These are phyloP conservation scores for Saccharum officinarum DNA, from an alignment of 176 grass and related monocot species.

Conservation along the genomic window DNA sequence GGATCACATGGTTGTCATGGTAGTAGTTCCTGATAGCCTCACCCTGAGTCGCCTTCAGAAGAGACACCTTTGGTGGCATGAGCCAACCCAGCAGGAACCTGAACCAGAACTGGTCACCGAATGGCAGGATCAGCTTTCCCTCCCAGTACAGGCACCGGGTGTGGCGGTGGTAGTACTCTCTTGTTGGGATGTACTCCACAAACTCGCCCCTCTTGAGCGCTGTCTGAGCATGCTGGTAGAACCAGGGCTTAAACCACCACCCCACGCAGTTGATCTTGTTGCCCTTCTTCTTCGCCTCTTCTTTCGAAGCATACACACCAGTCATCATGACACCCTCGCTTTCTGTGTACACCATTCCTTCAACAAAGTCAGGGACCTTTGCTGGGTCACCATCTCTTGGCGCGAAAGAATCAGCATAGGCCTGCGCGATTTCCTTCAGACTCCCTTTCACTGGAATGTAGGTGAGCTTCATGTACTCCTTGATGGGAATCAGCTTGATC, in stretches of 20 bases:
- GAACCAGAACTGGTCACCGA: constrained; percentile 97
- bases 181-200: constrained; percentile 93
- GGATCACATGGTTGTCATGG: constrained; percentile 95
- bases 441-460: constrained; percentile 60
- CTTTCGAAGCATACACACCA: constrained; percentile 84
- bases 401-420: constrained; percentile 73
- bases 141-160: constrained; percentile 97
- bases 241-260: constrained; percentile 99
- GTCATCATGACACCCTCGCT: constrained; percentile 91
- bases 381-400: constrained; percentile 73
- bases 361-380: constrained; percentile 95
- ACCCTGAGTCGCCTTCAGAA: constrained; percentile 96
- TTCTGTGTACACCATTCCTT: constrained; percentile 75
- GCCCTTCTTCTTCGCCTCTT: constrained; percentile 95
- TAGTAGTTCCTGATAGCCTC: constrained; percentile 94
- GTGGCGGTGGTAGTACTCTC: constrained; percentile 94
- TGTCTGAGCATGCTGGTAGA: constrained; percentile 89
- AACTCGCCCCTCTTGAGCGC: constrained; percentile 87
- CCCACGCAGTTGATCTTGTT: constrained; percentile 83
- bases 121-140: constrained; percentile 91
- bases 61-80: constrained; percentile 95
- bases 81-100: constrained; percentile 81
- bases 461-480: constrained; percentile 92
- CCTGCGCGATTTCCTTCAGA: constrained; percentile 67
- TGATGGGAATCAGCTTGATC: constrained; percentile 87